Percentiles rank a stretch among this genome's conserved stretches.
Conservation (phyloP, 1,284 basidiomycete species). For the Termitomyces sp. region DNA sequence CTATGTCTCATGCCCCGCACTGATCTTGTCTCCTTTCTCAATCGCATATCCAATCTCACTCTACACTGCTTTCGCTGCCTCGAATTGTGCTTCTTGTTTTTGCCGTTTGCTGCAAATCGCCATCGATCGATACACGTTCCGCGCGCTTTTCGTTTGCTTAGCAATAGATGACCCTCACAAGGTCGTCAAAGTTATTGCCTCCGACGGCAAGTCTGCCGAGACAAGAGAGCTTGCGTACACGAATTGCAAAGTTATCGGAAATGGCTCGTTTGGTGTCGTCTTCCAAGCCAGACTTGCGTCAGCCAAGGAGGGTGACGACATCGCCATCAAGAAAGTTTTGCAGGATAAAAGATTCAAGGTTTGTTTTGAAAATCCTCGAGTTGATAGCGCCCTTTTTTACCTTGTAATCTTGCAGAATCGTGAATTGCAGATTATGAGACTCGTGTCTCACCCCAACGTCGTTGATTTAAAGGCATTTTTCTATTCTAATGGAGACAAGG, state of each 20-base stretch:
- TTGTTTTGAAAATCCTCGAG: constrained; percentile 25
- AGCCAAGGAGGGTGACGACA: constrained; percentile 71
- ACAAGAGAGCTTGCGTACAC: constrained; percentile 90
- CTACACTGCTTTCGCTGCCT: constrained; percentile 10
- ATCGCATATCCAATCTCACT: constrained; percentile 27
- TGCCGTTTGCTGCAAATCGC: constrained; percentile 24
- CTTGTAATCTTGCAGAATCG: constrained; percentile 70
- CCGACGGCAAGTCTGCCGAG: constrained; percentile 90
- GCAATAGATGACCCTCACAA: constrained; percentile 93
- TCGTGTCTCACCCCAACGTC: constrained; percentile 96
- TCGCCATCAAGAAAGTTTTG: constrained; percentile 99
- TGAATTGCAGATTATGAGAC: constrained; percentile 99
- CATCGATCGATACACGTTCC: constrained; percentile 28
- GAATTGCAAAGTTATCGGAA: constrained; percentile 97
- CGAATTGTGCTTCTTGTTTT: constrained; percentile 10
- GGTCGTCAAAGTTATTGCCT: constrained; percentile 91
- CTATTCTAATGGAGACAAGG: constrained; percentile 99
- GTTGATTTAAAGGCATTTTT: constrained; percentile 98
- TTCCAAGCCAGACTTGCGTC: constrained; percentile 80
- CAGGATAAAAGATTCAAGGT: constrained; percentile 99
- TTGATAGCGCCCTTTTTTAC: constrained; percentile 9
- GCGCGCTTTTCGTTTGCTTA: constrained; percentile 26
- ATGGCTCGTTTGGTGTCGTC: constrained; percentile 98
- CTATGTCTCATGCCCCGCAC: constrained; percentile 20
- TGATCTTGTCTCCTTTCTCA: constrained; percentile 13